Evolutionary conservation across 805 yeast species (phyloP), one percentile per base, ranked within the genome.

Genomic region (Candida broadrunensis): DNA sequence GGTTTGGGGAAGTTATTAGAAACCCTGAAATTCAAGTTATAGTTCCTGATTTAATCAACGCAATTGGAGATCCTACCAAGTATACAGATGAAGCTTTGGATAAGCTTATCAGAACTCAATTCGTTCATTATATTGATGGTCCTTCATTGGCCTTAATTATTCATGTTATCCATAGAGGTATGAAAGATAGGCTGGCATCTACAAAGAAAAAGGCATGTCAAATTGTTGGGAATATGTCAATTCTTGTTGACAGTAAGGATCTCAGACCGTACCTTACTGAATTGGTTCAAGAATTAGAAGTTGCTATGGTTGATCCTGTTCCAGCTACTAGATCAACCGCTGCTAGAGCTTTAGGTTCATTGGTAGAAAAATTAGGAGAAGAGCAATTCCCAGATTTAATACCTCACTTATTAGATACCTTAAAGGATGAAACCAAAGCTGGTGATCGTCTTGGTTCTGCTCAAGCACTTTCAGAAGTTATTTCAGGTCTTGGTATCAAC

Each of bases 171-270:
- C 93, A 88, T 59, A 80, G 99, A 62, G 99, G 98, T 67, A 81
- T 93, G 86, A 80, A 78, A 38, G 98, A 91, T 51, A 74, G 99
- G 55, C 85, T 96, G n/a, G 97, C 98, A 0, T 73, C 81, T 33
- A 87, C 93, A 4, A 93, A 91, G 70, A 80, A 86, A 60, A 88
- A 88, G 61, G 91, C 98, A 0, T 90, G 98, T 63, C 97, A 93
- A 65, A 91, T 93, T 71, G 97, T 93, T 23, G 99, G 99, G 47
- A 93, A 93, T 58, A 93, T 93, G 98, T 89, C 98, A 2, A 88
- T 93, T 59, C 73, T 93, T 54, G 97, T 95, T 14, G 98, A 91
- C 54, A 73, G 88, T 14, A 80, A 77, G 50, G 99, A 93, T 60
- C 72, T 93, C 45, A 64, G 80, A 38, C 97, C 97, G 19, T 93